Evolutionary conservation across 441 rosid species (phyloP).

Genomic region (Breynia disticha): DNA sequence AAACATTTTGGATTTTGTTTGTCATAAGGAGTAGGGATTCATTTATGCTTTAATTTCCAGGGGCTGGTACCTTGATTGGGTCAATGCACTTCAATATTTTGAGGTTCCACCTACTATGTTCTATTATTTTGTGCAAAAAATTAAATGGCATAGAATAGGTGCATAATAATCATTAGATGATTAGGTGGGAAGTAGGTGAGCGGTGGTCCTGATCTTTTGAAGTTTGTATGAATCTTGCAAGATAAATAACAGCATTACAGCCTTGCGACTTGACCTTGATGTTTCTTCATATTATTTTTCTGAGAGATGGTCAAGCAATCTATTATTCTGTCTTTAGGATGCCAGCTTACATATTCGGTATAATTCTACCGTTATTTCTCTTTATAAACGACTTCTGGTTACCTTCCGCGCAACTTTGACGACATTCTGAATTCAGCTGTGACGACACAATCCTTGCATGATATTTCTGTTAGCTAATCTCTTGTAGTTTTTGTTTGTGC

Average conservation of each 20-base stretch:
- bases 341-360: constrained; percentile 32
- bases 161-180: no score
- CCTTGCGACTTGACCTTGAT: constrained; percentile 12
- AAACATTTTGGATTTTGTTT: no score
- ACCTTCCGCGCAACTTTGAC: constrained; percentile 1
- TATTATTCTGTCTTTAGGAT: constrained; percentile 16
- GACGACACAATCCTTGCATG: constrained; percentile 12
- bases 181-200: no score
- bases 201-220: no score
- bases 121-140: no score
- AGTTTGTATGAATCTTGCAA: constrained; percentile 11
- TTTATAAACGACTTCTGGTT: no score
- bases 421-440: constrained; percentile 14
- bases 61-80: constrained; percentile 12
- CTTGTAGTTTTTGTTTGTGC: constrained; percentile 31
- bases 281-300: constrained; percentile 11
- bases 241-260: constrained; percentile 18
- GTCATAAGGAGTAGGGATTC: no score
- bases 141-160: no score
- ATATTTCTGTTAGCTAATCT: constrained; percentile 30
- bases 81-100: constrained; percentile 4
- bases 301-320: constrained; percentile 12
- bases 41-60: not conserved
- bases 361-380: constrained; percentile 9
- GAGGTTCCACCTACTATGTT: constrained; percentile 13